These are phyloP conservation scores for Mucor indicus DNA, from an alignment of 371 early-diverging fungal genomes.

Conservation along the genomic window DNA sequence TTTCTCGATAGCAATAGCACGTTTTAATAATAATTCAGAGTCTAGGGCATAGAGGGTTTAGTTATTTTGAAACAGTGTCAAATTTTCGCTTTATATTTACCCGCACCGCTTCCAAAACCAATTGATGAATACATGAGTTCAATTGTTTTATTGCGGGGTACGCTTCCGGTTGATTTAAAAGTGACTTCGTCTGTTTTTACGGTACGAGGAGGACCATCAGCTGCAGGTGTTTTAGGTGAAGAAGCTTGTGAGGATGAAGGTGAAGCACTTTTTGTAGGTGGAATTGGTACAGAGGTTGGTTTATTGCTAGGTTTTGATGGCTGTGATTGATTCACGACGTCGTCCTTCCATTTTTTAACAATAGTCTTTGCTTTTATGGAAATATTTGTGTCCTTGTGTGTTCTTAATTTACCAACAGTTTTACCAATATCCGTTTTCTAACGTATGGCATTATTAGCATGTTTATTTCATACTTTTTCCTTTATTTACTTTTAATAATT, in stretches of 20 bases:
- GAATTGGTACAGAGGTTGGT: not conserved
- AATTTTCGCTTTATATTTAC: constrained; percentile 32
- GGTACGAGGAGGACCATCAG: constrained; percentile 52
- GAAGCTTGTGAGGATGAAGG: constrained; percentile 24
- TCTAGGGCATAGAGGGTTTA: constrained; percentile 29
- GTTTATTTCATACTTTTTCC: not conserved
- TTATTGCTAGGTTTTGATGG: not conserved
- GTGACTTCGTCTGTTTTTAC: constrained; percentile 62
- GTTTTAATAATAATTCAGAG: constrained; percentile 56
- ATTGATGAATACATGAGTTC: constrained; percentile 85
- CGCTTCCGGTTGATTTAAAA: constrained; percentile 60
- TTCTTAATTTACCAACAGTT: constrained; percentile 69
- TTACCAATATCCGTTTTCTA: constrained; percentile 80
- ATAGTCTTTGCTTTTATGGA: constrained; percentile 63
- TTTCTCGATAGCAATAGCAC: constrained; percentile 69
- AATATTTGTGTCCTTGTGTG: constrained; percentile 57
- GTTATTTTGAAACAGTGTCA: not conserved
- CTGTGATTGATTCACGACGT: constrained; percentile 40
- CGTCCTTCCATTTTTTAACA: constrained; percentile 81
- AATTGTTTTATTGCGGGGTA: constrained; percentile 77
- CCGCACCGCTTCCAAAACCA: constrained; percentile 65
- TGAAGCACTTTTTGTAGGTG: constrained; percentile 5
- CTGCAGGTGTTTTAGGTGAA: constrained; percentile 26
- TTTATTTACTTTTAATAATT: constrained; percentile 24
- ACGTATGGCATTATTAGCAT: not conserved